These are phyloP conservation scores for Hamigera avellanea DNA, from an alignment of 495 filamentous ascomycete genomes.

Conservation along the genomic window DNA sequence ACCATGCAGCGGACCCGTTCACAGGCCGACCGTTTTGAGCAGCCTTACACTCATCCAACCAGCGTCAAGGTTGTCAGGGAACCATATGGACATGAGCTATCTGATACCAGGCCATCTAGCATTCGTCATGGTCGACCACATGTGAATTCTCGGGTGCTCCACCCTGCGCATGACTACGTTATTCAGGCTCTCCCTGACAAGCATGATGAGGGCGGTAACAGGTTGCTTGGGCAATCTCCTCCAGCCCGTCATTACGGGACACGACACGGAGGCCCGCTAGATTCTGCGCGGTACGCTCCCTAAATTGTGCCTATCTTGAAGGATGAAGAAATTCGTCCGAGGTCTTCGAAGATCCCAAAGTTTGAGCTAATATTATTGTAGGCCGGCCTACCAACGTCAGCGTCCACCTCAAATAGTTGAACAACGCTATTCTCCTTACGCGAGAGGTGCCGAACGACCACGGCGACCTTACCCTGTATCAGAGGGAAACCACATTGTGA, in stretches of 20 bases:
- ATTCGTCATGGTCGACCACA: slow-evolving; percentile 6
- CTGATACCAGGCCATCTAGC: slow-evolving; percentile 5
- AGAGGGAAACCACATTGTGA: slow-evolving; percentile 17
- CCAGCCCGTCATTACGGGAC: slow-evolving; percentile 4
- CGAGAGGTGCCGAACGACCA: slow-evolving; percentile 13
- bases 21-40: slow-evolving; percentile 5
- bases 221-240: not conserved
- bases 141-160: slow-evolving; percentile 6
- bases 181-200: not conserved
- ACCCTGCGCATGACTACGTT: slow-evolving; percentile 6
- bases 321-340: no score
- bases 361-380: not conserved
- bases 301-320: no score
- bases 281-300: slow-evolving; percentile 13
- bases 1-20: slow-evolving; percentile 6
- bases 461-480: slow-evolving; percentile 10
- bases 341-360: not conserved
- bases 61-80: slow-evolving; percentile 7
- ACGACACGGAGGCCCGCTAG: slow-evolving; percentile 1
- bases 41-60: slow-evolving; percentile 9
- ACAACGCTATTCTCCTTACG: slow-evolving; percentile 17
- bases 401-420: slow-evolving; percentile 8
- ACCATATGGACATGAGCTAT: slow-evolving; percentile 5
- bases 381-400: not conserved
- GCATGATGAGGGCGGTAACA: not conserved